Conservation (phyloP, 129 eudicot species). For the Flaveria linearis region DNA sequence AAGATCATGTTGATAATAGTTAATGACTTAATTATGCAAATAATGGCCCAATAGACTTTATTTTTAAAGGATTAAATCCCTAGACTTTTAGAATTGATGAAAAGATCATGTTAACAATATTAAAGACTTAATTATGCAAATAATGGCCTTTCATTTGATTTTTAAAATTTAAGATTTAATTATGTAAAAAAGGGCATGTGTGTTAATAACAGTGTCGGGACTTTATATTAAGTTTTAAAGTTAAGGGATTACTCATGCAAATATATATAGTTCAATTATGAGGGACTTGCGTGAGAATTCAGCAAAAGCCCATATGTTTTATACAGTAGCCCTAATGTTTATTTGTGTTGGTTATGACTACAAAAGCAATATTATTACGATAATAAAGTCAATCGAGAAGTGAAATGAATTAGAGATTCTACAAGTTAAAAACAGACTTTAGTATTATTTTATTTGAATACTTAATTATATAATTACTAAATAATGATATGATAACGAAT, state of each 20-base stretch:
- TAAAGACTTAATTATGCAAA: neutral
- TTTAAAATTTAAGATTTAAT: neutral
- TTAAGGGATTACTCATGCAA: neutral
- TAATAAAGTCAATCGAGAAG: too few relatives aligned
- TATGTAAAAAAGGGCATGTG: neutral
- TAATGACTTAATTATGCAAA: too few relatives aligned
- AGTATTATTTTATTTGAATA: too few relatives aligned
- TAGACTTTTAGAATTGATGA: neutral
- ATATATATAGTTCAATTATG: neutral
- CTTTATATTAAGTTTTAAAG: conserved; percentile 1
- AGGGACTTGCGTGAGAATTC: neutral
- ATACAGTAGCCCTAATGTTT: neutral
- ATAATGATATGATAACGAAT: too few relatives aligned
- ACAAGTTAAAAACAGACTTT: too few relatives aligned
- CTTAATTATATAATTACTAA: too few relatives aligned
- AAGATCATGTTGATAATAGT: too few relatives aligned
- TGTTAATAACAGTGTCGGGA: neutral
- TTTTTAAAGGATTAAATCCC: conserved; percentile 2
- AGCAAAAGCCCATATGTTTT: neutral
- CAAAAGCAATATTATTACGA: too few relatives aligned
- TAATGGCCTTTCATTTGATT: neutral
- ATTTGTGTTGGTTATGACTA: neutral
- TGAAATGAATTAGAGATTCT: too few relatives aligned
- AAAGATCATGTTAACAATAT: neutral
- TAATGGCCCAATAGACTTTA: neutral